phyloP scores from a whole-genome alignment of 108 stramenopile genomes.

The Craspedostauros australis region DNA sequence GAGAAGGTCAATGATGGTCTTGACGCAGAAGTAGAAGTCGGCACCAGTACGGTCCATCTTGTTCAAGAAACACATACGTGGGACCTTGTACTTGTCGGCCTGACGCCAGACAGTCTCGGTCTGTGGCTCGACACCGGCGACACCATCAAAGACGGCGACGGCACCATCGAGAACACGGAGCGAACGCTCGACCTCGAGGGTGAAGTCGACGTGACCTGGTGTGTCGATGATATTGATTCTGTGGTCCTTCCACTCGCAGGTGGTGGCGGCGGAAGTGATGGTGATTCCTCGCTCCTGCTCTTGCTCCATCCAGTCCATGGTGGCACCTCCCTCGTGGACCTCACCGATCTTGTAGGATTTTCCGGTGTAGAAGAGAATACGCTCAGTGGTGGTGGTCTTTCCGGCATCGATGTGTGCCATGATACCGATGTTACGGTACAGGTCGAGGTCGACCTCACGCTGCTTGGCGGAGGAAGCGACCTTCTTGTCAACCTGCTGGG shows the following conservation, averaged over 20 bases:
- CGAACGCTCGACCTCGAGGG: slow-evolving; percentile 90
- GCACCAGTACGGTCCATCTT: slow-evolving; percentile 99
- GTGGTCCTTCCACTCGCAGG: slow-evolving; percentile 92
- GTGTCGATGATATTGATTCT: slow-evolving; percentile 98
- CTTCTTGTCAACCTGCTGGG: slow-evolving; percentile 61
- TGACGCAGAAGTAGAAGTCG: slow-evolving; percentile 93
- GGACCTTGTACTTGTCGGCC: slow-evolving; percentile 96
- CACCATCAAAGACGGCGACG: slow-evolving; percentile 98
- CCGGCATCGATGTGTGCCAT: slow-evolving; percentile 99
- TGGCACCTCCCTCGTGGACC: slow-evolving; percentile 98
- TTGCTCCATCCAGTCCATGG: slow-evolving; percentile 99
- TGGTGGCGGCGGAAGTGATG: slow-evolving; percentile 97
- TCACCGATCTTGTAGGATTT: slow-evolving; percentile 96
- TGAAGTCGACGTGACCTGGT: slow-evolving; percentile 64
- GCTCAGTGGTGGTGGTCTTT: slow-evolving; percentile 99
- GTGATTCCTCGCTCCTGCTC: slow-evolving; percentile 99
- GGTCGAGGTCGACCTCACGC: slow-evolving; percentile 72
- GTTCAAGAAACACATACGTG: slow-evolving; percentile 98
- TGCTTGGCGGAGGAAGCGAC: slow-evolving; percentile 56
- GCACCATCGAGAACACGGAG: slow-evolving; percentile 98
- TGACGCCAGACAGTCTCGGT: slow-evolving; percentile 99
- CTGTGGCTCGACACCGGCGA: slow-evolving; percentile 99
- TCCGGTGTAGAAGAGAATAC: slow-evolving; percentile 97
- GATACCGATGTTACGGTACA: slow-evolving; percentile 99
- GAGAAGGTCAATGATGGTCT: slow-evolving; percentile 89